phyloP scores from a whole-genome alignment of 345 rosid species.

The Eucalyptus sp. region DNA sequence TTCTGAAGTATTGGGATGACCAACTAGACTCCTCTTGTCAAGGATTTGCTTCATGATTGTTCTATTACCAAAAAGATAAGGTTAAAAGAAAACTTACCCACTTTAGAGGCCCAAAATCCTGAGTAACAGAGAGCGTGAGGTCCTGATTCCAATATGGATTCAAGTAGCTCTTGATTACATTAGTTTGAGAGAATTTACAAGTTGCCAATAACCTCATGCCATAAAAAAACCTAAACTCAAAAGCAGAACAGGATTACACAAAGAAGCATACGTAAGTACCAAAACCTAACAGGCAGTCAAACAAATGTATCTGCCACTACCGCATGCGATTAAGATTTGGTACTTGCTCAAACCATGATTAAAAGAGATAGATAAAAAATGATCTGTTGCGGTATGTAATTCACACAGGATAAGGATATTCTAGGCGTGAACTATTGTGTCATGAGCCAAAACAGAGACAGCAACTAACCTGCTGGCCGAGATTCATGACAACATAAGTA shows the following conservation, averaged over 20 bases:
- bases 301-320: background rate
- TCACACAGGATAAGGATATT: background rate
- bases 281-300: background rate
- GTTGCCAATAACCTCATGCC: background rate
- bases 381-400: background rate
- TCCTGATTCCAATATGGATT: slow-evolving; percentile 77
- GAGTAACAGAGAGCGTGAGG: slow-evolving; percentile 70
- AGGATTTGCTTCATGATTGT: background rate
- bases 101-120: slow-evolving; percentile 42
- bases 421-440: background rate
- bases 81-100: slow-evolving; percentile 22
- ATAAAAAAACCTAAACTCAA: background rate
- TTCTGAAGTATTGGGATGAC: background rate
- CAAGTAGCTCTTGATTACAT: slow-evolving; percentile 40
- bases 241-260: background rate
- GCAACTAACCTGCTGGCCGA: slow-evolving; percentile 71
- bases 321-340: background rate
- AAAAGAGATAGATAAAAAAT: background rate
- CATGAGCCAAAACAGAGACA: background rate
- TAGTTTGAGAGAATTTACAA: slow-evolving; percentile 11
- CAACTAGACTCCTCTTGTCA: background rate
- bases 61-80: background rate
- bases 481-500: slow-evolving; percentile 73
- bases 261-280: background rate
- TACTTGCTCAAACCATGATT: background rate